Conservation (phyloP, 169 alveolate genomes). For the Plasmodium gonderi region DNA sequence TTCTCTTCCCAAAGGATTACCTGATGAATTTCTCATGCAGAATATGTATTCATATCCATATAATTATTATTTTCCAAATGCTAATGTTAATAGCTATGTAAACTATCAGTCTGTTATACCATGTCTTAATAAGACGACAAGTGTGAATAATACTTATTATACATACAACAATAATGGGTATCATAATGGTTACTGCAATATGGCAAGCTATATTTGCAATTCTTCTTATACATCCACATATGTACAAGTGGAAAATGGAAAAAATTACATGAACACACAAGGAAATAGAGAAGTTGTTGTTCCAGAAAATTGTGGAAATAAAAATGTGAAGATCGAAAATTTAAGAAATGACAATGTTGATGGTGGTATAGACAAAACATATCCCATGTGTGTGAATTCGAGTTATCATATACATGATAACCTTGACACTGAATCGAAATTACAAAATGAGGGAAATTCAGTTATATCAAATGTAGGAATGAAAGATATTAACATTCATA, state of each 20-base stretch:
- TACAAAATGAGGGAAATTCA: neutral
- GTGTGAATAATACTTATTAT: neutral
- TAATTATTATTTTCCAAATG: neutral
- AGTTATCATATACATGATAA: neutral
- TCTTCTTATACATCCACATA: neutral
- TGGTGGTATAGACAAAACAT: neutral
- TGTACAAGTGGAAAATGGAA: neutral
- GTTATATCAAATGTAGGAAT: neutral
- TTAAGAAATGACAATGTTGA: neutral
- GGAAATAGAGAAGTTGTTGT: neutral
- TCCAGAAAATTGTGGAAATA: neutral
- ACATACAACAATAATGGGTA: neutral
- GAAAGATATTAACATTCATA: neutral
- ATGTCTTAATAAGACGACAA: neutral
- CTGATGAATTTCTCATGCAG: slow-evolving; percentile 5
- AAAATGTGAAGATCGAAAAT: neutral
- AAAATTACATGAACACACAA: neutral
- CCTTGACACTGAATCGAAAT: neutral
- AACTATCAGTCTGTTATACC: neutral
- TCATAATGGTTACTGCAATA: neutral
- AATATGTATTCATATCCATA: neutral
- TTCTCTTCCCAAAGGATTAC: slow-evolving; percentile 59
- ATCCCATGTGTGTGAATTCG: neutral
- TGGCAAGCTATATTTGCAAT: neutral
- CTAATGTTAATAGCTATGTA: neutral